These are phyloP conservation scores for Irineochytrium annulatum DNA, from an alignment of 192 early-diverging fungal genomes.

Conservation along the genomic window DNA sequence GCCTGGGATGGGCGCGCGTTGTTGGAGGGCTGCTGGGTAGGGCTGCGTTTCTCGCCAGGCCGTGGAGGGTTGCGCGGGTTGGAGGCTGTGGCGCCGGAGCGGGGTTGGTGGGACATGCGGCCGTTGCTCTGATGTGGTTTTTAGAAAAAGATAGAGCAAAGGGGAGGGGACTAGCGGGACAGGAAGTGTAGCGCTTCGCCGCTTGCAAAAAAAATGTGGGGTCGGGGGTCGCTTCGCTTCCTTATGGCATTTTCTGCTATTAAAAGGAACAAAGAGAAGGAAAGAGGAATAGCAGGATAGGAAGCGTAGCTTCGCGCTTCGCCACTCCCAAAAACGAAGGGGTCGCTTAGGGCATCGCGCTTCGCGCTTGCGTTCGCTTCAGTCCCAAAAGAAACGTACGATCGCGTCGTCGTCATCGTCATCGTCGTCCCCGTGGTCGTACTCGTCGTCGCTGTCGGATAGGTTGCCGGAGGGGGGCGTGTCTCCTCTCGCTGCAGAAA, in stretches of 20 bases:
- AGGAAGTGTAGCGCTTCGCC: no score
- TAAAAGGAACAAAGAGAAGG: constrained; percentile 9
- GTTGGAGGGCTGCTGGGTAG: no score
- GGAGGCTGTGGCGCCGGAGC: no score
- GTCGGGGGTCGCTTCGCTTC: background rate
- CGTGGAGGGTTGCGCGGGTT: no score
- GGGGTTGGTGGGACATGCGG: no score
- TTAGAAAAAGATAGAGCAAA: no score
- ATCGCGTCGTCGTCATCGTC: constrained; percentile 28
- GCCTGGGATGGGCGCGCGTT: no score
- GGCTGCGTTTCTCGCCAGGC: no score
- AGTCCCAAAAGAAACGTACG: background rate
- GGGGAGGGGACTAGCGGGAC: no score
- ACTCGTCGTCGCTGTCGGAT: constrained; percentile 44
- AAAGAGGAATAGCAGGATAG: no score
- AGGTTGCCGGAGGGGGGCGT: constrained; percentile 42
- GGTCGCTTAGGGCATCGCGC: background rate
- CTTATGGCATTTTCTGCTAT: background rate
- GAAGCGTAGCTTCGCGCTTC: constrained; percentile 7
- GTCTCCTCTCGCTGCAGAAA: constrained; percentile 33
- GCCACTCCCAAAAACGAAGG: background rate
- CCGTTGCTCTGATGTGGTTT: no score
- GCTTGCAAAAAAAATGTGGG: background rate
- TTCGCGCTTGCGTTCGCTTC: constrained; percentile 5
- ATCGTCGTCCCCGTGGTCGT: constrained; percentile 39